These are phyloP conservation scores for Plantago lanceolata DNA, from an alignment of 305 asterid species.

Conservation along the genomic window DNA sequence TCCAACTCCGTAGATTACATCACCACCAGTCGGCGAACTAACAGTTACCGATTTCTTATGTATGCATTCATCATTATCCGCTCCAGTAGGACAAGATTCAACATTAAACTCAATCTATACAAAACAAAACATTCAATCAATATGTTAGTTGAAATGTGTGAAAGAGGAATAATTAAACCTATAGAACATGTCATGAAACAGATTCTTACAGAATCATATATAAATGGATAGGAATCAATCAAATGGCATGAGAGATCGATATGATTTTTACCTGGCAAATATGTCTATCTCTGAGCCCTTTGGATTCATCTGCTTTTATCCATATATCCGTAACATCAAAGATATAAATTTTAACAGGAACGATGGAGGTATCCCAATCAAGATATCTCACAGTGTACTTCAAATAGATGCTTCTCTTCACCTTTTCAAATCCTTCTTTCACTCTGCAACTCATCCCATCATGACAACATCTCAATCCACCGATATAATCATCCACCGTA, in stretches of 20 bases:
- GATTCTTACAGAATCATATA: neutral
- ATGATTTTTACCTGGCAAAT: conserved; percentile 48
- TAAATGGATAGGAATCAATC: neutral
- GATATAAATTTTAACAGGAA: conserved; percentile 62
- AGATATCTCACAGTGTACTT: conserved; percentile 56
- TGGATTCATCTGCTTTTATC: conserved; percentile 39
- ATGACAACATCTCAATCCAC: conserved; percentile 69
- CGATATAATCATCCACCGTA: conserved; percentile 33
- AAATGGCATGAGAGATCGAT: neutral
- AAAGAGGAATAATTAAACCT: neutral
- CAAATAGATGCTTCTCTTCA: conserved; percentile 42
- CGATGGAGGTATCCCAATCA: conserved; percentile 50
- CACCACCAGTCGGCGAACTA: conserved; percentile 56
- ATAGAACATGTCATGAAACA: no score
- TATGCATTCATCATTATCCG: conserved; percentile 29
- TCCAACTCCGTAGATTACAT: conserved; percentile 60
- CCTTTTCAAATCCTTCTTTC: conserved; percentile 36
- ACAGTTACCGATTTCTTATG: conserved; percentile 30
- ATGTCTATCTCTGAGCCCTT: conserved; percentile 36
- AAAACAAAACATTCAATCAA: conserved; percentile 9
- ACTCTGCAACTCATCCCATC: conserved; percentile 49
- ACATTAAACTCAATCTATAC: conserved; percentile 56
- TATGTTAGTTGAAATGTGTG: neutral
- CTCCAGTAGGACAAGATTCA: conserved; percentile 37
- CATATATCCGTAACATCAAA: conserved; percentile 59